A percentile compares a stretch with the other conserved stretches of the same genome.
These are phyloP conservation scores for Fagopyrum tataricum DNA, from an alignment of 148 eudicot genomes.

Conservation along the genomic window DNA sequence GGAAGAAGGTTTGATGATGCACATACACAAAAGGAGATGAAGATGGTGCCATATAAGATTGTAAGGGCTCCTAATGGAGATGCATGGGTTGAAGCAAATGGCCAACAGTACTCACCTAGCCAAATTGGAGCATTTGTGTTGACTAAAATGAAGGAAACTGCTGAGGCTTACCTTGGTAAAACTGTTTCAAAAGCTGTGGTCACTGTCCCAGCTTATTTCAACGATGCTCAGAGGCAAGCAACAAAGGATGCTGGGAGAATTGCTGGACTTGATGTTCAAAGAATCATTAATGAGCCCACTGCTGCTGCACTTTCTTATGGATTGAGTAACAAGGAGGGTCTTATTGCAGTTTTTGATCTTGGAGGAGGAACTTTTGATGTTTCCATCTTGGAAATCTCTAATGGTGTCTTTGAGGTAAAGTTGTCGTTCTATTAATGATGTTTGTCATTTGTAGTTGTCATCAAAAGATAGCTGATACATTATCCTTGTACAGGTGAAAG, in stretches of 20 bases:
- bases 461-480: constrained; percentile 10
- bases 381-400: constrained; percentile 85
- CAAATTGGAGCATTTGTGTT: constrained; percentile 85
- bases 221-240: constrained; percentile 98
- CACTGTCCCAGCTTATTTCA: constrained; percentile 94
- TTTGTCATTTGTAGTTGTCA: neutral
- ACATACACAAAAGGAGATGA: constrained; percentile 91
- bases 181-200: constrained; percentile 70
- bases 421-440: neutral
- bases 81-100: constrained; percentile 98
- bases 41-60: constrained; percentile 90
- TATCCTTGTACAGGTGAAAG: constrained; percentile 56
- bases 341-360: constrained; percentile 92
- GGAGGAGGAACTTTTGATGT: constrained; percentile 99
- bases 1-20: constrained; percentile 86
- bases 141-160: constrained; percentile 97
- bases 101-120: constrained; percentile 90
- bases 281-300: constrained; percentile 95
- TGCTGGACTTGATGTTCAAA: constrained; percentile 88
- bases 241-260: constrained; percentile 95
- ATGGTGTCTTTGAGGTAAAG: constrained; percentile 92
- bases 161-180: constrained; percentile 89
- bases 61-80: constrained; percentile 91
- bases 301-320: constrained; percentile 99
- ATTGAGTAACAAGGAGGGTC: constrained; percentile 86